phyloP scores from a whole-genome alignment of 495 filamentous ascomycete genomes.

The Delitschia confertaspora region DNA sequence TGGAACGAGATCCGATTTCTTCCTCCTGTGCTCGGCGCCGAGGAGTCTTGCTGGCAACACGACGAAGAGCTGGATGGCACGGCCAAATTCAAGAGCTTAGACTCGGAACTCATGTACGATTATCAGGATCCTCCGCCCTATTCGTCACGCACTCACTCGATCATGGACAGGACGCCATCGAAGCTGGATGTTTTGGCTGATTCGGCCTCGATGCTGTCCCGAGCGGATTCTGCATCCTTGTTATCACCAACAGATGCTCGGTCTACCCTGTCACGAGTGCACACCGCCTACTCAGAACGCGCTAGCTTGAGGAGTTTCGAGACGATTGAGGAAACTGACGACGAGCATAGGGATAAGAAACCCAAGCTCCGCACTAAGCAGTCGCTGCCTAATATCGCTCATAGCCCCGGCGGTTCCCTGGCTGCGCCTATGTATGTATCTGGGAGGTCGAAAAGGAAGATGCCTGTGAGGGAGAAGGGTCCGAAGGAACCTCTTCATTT shows the following conservation, averaged over 20 bases:
- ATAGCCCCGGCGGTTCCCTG: slow-evolving; percentile 5
- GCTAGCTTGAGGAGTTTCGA: slow-evolving; percentile 28
- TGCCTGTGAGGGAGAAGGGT: slow-evolving; percentile 24
- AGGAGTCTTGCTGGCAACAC: slow-evolving; percentile 29
- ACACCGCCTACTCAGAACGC: slow-evolving; percentile 15
- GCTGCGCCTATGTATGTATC: slow-evolving; percentile 25
- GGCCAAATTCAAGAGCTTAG: slow-evolving; percentile 26
- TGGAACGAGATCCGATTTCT: slow-evolving; percentile 29
- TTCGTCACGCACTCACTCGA: slow-evolving; percentile 26
- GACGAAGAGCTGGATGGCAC: slow-evolving; percentile 26
- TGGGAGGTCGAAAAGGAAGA: slow-evolving; percentile 27
- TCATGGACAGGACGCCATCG: slow-evolving; percentile 20
- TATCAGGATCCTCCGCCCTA: slow-evolving; percentile 30
- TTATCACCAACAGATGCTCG: slow-evolving; percentile 7
- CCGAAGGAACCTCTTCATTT: slow-evolving; percentile 28
- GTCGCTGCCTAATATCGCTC: slow-evolving; percentile 24
- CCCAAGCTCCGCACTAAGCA: slow-evolving; percentile 25
- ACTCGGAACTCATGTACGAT: slow-evolving; percentile 30
- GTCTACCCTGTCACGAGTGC: slow-evolving; percentile 4
- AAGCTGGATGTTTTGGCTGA: slow-evolving; percentile 27
- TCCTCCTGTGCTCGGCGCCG: slow-evolving; percentile 17
- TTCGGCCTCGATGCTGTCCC: slow-evolving; percentile 21
- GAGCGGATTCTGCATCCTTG: not conserved
- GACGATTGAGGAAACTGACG: slow-evolving; percentile 25
- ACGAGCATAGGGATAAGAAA: slow-evolving; percentile 30